Base-by-base conservation (phyloP, 208 protist species). In the Acanthamoeba culbertsoni region DNA sequence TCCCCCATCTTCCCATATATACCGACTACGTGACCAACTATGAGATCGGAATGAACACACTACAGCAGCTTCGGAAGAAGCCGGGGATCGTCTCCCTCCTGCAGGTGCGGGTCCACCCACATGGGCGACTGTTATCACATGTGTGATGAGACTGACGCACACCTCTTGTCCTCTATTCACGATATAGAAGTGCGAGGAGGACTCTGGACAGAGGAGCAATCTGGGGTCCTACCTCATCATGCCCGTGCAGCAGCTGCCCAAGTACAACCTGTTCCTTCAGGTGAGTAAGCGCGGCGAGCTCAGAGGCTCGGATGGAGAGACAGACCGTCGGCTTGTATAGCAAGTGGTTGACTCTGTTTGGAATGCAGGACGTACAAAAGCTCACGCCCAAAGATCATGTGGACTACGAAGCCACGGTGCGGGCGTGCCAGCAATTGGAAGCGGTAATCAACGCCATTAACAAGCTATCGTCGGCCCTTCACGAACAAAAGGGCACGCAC, bases 211-310 rank as follows among this genome's bases (percentile, higher is more conserved):
- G 68, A 79, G 68, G 68, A 79, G 48, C 68, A 79, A 79, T n/a
- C 37, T 79, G 40, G 68, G 68, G 68, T 79, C 68, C 5, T 48
- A 48, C 37, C 68, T 79, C 14, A 79, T 79, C 68, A 79, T 79
- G 68, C 68, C 68, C 37, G 68, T 79, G 37, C 68, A 79, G 68
- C 68, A 79, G 68, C 68, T 79, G 68, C 68, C 68, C 68, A 79
- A 79, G 68, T 79, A 79, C 68, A 79, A 79, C 68, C 68, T 79
- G 37, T 79, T 79, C 68, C 68, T 79, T 1, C 68, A 79, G 68
- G 68, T 63, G n/a, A n/a, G n/a, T n/a, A n/a, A n/a, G n/a, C n/a
- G n/a, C n/a, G n/a, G n/a, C n/a, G n/a, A n/a, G n/a, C n/a, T n/a
- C n/a, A n/a, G n/a, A n/a, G n/a, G n/a, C n/a, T n/a, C n/a, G n/a